Conservation (phyloP, 306 rosid genomes). For the Spatholobus suberectus region DNA sequence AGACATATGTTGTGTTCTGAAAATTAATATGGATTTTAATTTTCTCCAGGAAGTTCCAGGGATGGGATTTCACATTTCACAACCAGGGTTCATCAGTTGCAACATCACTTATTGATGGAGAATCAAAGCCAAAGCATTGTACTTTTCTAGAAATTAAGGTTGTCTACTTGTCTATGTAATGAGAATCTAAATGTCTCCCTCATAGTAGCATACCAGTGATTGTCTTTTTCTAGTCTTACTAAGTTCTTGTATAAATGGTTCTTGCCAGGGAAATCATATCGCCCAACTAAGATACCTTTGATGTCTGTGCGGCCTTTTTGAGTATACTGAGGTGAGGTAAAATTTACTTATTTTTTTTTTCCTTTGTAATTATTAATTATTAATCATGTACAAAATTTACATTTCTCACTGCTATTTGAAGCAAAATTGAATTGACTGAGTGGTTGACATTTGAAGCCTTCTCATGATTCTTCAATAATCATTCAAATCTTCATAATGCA, state of each 20-base stretch:
- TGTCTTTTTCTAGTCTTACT: slow-evolving; percentile 21
- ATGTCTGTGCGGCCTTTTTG: slow-evolving; percentile 92
- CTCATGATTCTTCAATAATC: slow-evolving; percentile 38
- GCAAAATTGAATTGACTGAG: background rate
- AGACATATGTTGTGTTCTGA: background rate
- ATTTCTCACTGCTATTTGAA: slow-evolving; percentile 23
- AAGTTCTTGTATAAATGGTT: slow-evolving; percentile 38
- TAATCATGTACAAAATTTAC: background rate
- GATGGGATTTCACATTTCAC: slow-evolving; percentile 99
- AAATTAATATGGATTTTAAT: slow-evolving; percentile 36
- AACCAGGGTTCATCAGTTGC: slow-evolving; percentile 99
- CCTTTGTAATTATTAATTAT: background rate
- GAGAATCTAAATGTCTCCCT: slow-evolving; percentile 31
- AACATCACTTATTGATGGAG: slow-evolving; percentile 97
- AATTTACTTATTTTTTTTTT: slow-evolving; percentile 24
- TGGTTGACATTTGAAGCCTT: slow-evolving; percentile 32
- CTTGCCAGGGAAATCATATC: slow-evolving; percentile 89
- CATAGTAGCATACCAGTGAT: slow-evolving; percentile 14
- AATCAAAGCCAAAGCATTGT: slow-evolving; percentile 98
- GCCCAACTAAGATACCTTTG: slow-evolving; percentile 96
- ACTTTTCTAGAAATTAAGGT: slow-evolving; percentile 97
- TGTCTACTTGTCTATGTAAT: slow-evolving; percentile 20
- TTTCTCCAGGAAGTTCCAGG: slow-evolving; percentile 93
- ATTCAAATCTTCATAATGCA: slow-evolving; percentile 53
- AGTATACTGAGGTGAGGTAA: slow-evolving; percentile 82